phyloP scores from a whole-genome alignment of 1,284 basidiomycete species.

The Cryptococcus jaspeensis region DNA sequence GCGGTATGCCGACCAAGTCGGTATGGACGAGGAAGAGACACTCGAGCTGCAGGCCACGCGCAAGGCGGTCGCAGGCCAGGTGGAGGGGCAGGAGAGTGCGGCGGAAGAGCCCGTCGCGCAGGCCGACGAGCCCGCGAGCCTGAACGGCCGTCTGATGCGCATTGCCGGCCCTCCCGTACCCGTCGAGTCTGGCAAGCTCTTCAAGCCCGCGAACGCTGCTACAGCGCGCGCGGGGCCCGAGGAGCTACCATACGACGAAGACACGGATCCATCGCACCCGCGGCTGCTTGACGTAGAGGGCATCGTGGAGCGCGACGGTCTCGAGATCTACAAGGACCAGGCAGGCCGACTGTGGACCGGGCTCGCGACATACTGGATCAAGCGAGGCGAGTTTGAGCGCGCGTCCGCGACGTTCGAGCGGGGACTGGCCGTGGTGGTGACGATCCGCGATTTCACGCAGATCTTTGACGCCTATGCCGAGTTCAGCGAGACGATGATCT shows the following conservation, averaged over 20 bases:
- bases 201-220: slow-evolving; percentile 27
- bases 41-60: slow-evolving; percentile 44
- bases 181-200: slow-evolving; percentile 39
- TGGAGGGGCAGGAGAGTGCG: slow-evolving; percentile 52
- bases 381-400: slow-evolving; percentile 89
- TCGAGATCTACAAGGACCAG: slow-evolving; percentile 90
- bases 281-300: slow-evolving; percentile 81
- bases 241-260: slow-evolving; percentile 64
- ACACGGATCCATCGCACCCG: slow-evolving; percentile 72
- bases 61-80: slow-evolving; percentile 47
- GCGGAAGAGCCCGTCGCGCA: slow-evolving; percentile 28
- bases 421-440: slow-evolving; percentile 80
- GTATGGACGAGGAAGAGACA: slow-evolving; percentile 78
- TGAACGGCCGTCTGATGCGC: slow-evolving; percentile 66
- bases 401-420: slow-evolving; percentile 84
- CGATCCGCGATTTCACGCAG: slow-evolving; percentile 95
- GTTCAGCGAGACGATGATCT: slow-evolving; percentile 88
- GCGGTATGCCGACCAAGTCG: slow-evolving; percentile 86
- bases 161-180: slow-evolving; percentile 69
- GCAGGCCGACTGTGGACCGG: slow-evolving; percentile 95
- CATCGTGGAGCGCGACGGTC: slow-evolving; percentile 80
- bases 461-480: slow-evolving; percentile 97
- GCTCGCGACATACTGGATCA: slow-evolving; percentile 97
- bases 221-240: slow-evolving; percentile 54
- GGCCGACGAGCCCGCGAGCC: slow-evolving; percentile 55